These are phyloP conservation scores for Ophiocordyceps camponoti-rufipedis DNA, from an alignment of 2,329 filamentous ascomycete species.

Conservation along the genomic window DNA sequence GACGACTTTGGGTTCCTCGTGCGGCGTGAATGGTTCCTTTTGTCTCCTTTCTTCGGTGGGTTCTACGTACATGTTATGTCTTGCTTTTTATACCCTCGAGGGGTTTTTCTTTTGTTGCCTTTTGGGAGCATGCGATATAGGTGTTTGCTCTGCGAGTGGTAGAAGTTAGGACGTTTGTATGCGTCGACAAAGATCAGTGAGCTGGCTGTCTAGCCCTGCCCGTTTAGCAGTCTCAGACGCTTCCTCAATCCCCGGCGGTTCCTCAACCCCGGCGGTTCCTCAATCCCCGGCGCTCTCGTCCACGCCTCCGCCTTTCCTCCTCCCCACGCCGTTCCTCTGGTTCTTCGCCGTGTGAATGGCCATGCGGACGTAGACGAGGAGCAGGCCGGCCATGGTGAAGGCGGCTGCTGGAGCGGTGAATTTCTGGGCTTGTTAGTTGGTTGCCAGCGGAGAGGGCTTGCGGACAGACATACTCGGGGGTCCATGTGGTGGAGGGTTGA, in stretches of 20 bases:
- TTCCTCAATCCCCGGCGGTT: too few species aligned
- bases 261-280: too few species aligned
- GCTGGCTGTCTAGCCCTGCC: too few species aligned
- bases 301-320: too few species aligned
- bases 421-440: constrained; percentile 10
- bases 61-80: too few species aligned
- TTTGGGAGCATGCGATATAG: too few species aligned
- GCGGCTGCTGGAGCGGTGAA: constrained; percentile 32
- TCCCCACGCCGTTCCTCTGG: too few species aligned
- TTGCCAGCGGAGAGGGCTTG: neutral
- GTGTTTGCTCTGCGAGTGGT: too few species aligned
- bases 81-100: neutral
- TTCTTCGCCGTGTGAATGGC: constrained; percentile 20
- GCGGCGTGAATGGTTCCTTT: neutral
- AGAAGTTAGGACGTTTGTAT: neutral
- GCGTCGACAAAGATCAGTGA: neutral
- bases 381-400: constrained; percentile 32
- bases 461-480: neutral
- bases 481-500: neutral
- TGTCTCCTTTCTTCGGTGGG: too few species aligned
- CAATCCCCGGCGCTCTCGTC: too few species aligned
- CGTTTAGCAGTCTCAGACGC: too few species aligned
- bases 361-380: constrained; percentile 21
- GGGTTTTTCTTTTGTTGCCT: too few species aligned
- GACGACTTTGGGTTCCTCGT: constrained; percentile 7